Evolutionary conservation across 352 stramenopile genomes (phyloP).

Genomic region (Blastocystis sp.): DNA sequence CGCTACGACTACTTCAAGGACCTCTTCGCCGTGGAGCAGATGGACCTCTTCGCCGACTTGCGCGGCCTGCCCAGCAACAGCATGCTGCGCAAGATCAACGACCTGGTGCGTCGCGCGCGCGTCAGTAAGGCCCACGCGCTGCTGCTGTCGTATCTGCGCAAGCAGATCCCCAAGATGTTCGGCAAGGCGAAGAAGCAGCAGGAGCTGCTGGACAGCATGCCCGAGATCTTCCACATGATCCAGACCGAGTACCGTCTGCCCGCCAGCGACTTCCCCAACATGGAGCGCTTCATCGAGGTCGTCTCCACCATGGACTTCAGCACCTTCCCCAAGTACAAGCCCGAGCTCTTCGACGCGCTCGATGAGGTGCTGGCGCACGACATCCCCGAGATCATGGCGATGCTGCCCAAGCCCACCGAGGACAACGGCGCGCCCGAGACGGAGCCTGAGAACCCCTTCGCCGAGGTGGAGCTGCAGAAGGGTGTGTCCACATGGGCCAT

Average conservation of each 20-base stretch:
- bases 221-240: constrained; percentile 86
- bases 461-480: constrained; percentile 54
- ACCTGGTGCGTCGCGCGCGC: constrained; percentile 84
- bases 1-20: constrained; percentile 71
- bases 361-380: constrained; percentile 75
- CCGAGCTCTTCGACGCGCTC: constrained; percentile 73
- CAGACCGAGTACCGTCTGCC: constrained; percentile 89
- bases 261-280: constrained; percentile 77
- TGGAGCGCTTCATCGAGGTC: constrained; percentile 74
- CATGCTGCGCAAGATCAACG: constrained; percentile 79
- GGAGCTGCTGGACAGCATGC: constrained; percentile 83
- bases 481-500: constrained; percentile 65
- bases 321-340: constrained; percentile 74
- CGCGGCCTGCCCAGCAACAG: constrained; percentile 79
- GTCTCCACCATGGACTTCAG: constrained; percentile 75
- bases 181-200: constrained; percentile 90
- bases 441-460: constrained; percentile 61
- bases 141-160: constrained; percentile 85
- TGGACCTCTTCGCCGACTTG: constrained; percentile 89
- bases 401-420: constrained; percentile 66
- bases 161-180: constrained; percentile 89
- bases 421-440: constrained; percentile 9
- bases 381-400: constrained; percentile 74
- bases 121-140: constrained; percentile 90
- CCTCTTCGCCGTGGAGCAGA: constrained; percentile 88